Conservation (phyloP, 2,329 filamentous ascomycete genomes). For the Colletotrichum spaethianum region DNA sequence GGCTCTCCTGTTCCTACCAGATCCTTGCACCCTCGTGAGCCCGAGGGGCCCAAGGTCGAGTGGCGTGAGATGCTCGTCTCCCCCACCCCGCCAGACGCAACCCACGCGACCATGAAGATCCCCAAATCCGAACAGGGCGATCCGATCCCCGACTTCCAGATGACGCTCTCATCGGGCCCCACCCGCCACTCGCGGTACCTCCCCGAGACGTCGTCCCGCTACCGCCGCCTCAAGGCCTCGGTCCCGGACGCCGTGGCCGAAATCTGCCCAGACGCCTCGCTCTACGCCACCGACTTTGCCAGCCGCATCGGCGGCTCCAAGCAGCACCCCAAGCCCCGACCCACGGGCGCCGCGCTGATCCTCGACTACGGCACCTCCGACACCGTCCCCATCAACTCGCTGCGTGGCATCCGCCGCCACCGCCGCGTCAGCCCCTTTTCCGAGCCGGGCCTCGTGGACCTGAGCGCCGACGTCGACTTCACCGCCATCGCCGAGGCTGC, state of each 20-base stretch:
- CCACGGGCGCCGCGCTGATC: conserved; percentile 91
- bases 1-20: conserved; percentile 52
- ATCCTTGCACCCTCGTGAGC: conserved; percentile 57
- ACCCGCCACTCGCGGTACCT: conserved; percentile 90
- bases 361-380: conserved; percentile 91
- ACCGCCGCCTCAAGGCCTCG: conserved; percentile 77
- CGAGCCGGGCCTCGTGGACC: conserved; percentile 85
- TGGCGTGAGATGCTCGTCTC: conserved; percentile 90
- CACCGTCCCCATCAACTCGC: conserved; percentile 87
- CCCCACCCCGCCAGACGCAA: conserved; percentile 70
- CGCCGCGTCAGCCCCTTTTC: conserved; percentile 83
- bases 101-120: conserved; percentile 67
- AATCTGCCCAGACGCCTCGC: conserved; percentile 87
- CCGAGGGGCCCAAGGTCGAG: conserved; percentile 63
- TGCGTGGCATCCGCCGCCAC: conserved; percentile 90
- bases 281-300: conserved; percentile 87
- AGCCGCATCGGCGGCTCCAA: conserved; percentile 82
- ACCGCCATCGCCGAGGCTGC: conserved; percentile 87
- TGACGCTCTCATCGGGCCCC: conserved; percentile 80
- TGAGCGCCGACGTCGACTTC: conserved; percentile 96
- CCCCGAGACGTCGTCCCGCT: conserved; percentile 85
- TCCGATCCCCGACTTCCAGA: conserved; percentile 84
- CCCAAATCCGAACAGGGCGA: conserved; percentile 66
- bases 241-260: conserved; percentile 83
- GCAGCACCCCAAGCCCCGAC: conserved; percentile 67